Conservation (phyloP, 495 filamentous ascomycete species). For the Elaphomyces granulatus region DNA sequence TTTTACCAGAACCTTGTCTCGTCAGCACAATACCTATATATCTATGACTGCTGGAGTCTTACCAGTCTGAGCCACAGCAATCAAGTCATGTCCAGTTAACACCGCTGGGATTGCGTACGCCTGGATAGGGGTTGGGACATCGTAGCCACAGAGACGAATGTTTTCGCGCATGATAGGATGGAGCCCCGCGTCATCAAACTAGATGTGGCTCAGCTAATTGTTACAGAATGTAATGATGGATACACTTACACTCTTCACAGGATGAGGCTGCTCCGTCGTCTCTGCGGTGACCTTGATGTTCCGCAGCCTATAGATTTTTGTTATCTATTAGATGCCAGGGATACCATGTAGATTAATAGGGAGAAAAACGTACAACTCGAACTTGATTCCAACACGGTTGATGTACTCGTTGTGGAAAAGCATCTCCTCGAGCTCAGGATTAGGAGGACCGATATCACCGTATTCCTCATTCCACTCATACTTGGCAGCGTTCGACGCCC, state of each 20-base stretch:
- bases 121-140: slow-evolving; percentile 72
- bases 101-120: slow-evolving; percentile 69
- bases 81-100: slow-evolving; percentile 54
- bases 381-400: slow-evolving; percentile 26
- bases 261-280: slow-evolving; percentile 16
- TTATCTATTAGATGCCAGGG: too few species aligned
- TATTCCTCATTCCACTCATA: slow-evolving; percentile 82
- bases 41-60: slow-evolving; percentile 14
- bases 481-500: slow-evolving; percentile 43
- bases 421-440: slow-evolving; percentile 50
- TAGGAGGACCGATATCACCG: slow-evolving; percentile 67
- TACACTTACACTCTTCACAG: slow-evolving; percentile 21
- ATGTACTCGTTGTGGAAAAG: slow-evolving; percentile 49
- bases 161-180: slow-evolving; percentile 77
- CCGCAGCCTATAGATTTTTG: slow-evolving; percentile 11
- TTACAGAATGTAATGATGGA: slow-evolving; percentile 22
- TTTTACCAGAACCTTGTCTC: slow-evolving; percentile 78
- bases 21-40: slow-evolving; percentile 1
- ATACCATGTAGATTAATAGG: not conserved
- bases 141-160: slow-evolving; percentile 50
- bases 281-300: slow-evolving; percentile 23
- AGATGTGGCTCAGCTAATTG: not conserved
- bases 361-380: slow-evolving; percentile 22
- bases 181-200: slow-evolving; percentile 65
- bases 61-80: slow-evolving; percentile 90